Conservation (phyloP, 2,329 filamentous ascomycete species). For the Septoria petroselini region DNA sequence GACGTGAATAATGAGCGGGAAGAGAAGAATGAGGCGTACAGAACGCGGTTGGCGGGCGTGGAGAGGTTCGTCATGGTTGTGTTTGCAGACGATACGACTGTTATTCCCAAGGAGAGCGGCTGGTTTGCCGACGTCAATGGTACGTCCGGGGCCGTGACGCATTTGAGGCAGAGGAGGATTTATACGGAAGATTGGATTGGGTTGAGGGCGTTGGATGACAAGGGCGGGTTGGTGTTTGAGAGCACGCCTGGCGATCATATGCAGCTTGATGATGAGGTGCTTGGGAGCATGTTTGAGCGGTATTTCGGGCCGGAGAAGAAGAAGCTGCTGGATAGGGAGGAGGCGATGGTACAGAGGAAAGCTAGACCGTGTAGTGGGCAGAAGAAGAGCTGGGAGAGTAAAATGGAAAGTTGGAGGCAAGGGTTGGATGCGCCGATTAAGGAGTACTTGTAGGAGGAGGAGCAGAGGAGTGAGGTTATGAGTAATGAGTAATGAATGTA, state of each 20-base stretch:
- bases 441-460: slow-evolving; percentile 20
- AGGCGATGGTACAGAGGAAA: too few relatives aligned
- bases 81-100: slow-evolving; percentile 81
- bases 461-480: not conserved
- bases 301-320: slow-evolving; percentile 57
- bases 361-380: slow-evolving; percentile 10
- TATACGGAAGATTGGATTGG: slow-evolving; percentile 95
- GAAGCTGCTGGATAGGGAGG: too few relatives aligned
- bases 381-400: slow-evolving; percentile 9
- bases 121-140: slow-evolving; percentile 88
- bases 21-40: slow-evolving; percentile 71
- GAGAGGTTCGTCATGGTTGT: slow-evolving; percentile 83
- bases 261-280: slow-evolving; percentile 64
- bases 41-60: slow-evolving; percentile 64
- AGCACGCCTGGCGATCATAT: slow-evolving; percentile 77
- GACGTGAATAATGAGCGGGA: slow-evolving; percentile 92
- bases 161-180: slow-evolving; percentile 65
- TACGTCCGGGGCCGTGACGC: slow-evolving; percentile 59
- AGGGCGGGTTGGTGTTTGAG: slow-evolving; percentile 73
- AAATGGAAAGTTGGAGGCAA: slow-evolving; percentile 8
- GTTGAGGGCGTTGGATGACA: slow-evolving; percentile 71
- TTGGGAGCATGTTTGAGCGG: slow-evolving; percentile 63
- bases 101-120: slow-evolving; percentile 82
- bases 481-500: too few relatives aligned
- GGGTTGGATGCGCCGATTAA: slow-evolving; percentile 11